A percentile compares a stretch with the other conserved stretches of the same genome.
Evolutionary conservation across 306 rosid genomes (phyloP).

Genomic region (Citrullus colocynthis): DNA sequence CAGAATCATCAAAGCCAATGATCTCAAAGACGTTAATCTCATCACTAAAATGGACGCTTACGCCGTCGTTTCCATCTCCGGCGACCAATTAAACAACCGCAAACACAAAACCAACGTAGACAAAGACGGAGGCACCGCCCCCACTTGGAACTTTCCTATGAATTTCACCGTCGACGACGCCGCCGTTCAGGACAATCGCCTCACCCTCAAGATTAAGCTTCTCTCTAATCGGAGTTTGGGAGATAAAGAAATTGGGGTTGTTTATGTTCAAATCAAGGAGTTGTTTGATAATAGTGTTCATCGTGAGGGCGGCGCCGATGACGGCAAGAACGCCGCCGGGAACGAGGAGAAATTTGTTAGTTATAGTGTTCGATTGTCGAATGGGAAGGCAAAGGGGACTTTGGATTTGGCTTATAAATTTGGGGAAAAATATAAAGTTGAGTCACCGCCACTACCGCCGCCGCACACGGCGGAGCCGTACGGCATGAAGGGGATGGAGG

Average conservation of each 20-base stretch:
- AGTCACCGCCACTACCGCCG: not conserved
- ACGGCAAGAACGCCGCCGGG: not conserved
- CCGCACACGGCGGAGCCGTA: not conserved
- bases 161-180: slow-evolving; percentile 12
- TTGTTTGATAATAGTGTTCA: slow-evolving; percentile 9
- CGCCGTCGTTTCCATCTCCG: slow-evolving; percentile 21
- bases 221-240: slow-evolving; percentile 4
- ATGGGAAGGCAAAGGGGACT: slow-evolving; percentile 25
- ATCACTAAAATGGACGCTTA: slow-evolving; percentile 20
- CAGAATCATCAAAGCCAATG: slow-evolving; percentile 14
- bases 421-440: slow-evolving; percentile 26
- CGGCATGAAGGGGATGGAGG: not conserved
- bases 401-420: slow-evolving; percentile 28
- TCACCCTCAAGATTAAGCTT: slow-evolving; percentile 4
- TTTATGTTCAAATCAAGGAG: slow-evolving; percentile 13
- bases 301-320: not conserved
- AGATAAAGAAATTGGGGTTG: slow-evolving; percentile 17
- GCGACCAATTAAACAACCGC: slow-evolving; percentile 1
- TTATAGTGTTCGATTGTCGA: slow-evolving; percentile 17
- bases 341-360: slow-evolving; percentile 6
- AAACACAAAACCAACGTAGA: slow-evolving; percentile 13
- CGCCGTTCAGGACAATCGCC: not conserved
- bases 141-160: slow-evolving; percentile 15
- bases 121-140: slow-evolving; percentile 9
- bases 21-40: slow-evolving; percentile 14